phyloP scores from a whole-genome alignment of 2,329 filamentous ascomycete genomes.

The Monosporascus sp. region DNA sequence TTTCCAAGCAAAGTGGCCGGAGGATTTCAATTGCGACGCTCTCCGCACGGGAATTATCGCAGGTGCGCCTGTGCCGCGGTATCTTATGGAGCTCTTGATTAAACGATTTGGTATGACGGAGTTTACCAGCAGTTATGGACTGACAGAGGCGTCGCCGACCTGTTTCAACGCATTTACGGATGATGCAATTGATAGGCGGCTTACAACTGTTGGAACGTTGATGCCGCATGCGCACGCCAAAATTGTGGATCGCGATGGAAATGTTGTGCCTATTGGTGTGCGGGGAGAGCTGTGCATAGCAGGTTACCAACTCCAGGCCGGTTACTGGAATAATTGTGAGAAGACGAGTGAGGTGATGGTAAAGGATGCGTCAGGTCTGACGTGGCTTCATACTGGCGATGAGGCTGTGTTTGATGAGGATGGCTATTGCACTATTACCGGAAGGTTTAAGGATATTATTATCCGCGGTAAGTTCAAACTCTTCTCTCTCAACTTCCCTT shows the following conservation, averaged over 20 bases:
- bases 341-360: constrained; percentile 63
- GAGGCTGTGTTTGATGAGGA: constrained; percentile 62
- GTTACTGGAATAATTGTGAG: constrained; percentile 64
- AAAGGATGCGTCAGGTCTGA: constrained; percentile 44
- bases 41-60: constrained; percentile 77
- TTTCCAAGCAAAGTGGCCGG: constrained; percentile 38
- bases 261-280: constrained; percentile 60
- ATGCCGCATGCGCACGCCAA: constrained; percentile 74
- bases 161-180: constrained; percentile 76
- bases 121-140: constrained; percentile 64
- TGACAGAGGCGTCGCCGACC: constrained; percentile 75
- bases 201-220: constrained; percentile 69
- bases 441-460: constrained; percentile 74
- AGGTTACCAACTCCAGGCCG: constrained; percentile 68
- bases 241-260: constrained; percentile 66
- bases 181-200: constrained; percentile 59
- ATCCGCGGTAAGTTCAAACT: constrained; percentile 48
- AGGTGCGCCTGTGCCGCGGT: constrained; percentile 68
- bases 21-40: constrained; percentile 40
- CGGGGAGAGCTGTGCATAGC: constrained; percentile 72
- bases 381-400: constrained; percentile 66
- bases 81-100: constrained; percentile 69
- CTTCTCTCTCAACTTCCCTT: too few relatives aligned
- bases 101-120: constrained; percentile 69
- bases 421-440: constrained; percentile 69